Evolutionary conservation across 179 eudicot genomes (phyloP), one percentile per base, ranked within the genome.

Genomic region (Patellifolia procumbens): DNA sequence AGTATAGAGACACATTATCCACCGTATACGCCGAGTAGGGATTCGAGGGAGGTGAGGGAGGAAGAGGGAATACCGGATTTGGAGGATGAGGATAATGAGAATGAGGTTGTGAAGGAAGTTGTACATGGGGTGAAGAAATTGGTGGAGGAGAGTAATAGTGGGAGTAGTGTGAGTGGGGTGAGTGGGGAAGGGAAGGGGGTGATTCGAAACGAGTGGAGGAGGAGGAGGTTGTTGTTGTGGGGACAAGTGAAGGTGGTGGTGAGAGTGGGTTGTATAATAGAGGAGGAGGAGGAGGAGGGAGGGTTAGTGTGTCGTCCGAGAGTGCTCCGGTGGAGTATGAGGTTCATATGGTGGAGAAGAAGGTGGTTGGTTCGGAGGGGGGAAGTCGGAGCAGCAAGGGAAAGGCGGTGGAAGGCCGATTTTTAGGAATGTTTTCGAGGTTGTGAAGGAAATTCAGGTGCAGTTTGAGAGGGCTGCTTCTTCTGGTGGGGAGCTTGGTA

Each of bases 31-130:
- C 86, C 91, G 0, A 91, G 97, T 76, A 76, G 86, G n/a, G 92
- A 89, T 52, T 95, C 88, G 2, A 91, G 87, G 79, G 99, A 95
- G 60, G 86, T 93, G 81, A 95, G 99, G 43, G 98, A 90, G 24
- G 97, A 87, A 60, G 99, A 95, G 78, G 99, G 97, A 53, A 93
- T 95, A 35, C 98, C 99, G 37, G 99, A 95, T 60, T 86, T 95
- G 82, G 99, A 93, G 64, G 97, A 93, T 34, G 99, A 91, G 77
- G 91, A 86, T 83, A 15, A 58, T 32, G 85, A 77, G 71, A 83
- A 86, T 17, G 99, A 90, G 73, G 95, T 93, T 74, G 93, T 95
- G 16, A 93, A 95, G 77, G 94, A 95, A 74, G 93, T 93, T 42
- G n/a, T n/a, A n/a, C 82, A 91, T 32, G 88, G 86, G 3, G 45